A percentile compares a stretch with the other conserved stretches of the same genome.
Conservation (phyloP, 768 basidiomycete species). For the Mycena amicta region DNA sequence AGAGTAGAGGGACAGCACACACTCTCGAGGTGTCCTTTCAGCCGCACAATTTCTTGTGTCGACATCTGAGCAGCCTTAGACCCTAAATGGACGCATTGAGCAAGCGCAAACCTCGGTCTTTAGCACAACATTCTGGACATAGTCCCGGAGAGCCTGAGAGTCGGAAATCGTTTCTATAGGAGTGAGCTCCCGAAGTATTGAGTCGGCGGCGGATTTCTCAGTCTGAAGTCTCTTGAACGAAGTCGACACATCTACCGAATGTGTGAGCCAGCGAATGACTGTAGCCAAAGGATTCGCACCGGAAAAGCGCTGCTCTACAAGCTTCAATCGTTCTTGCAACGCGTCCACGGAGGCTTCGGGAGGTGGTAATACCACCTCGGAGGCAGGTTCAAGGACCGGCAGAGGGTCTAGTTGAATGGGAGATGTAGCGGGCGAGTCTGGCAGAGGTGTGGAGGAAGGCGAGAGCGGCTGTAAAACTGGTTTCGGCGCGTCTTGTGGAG, state of each 20-base stretch:
- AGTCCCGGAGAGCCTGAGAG: slow-evolving; percentile 67
- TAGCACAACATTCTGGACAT: slow-evolving; percentile 62
- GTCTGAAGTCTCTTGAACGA: slow-evolving; percentile 78
- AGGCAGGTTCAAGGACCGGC: not conserved
- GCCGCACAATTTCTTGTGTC: slow-evolving; percentile 77
- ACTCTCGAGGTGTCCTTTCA: slow-evolving; percentile 77
- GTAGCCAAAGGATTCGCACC: slow-evolving; percentile 42
- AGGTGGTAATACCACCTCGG: not conserved
- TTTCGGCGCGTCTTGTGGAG: slow-evolving; percentile 25
- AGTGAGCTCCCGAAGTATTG: slow-evolving; percentile 68
- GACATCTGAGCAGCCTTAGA: slow-evolving; percentile 46
- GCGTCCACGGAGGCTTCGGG: slow-evolving; percentile 46
- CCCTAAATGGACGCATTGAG: not conserved
- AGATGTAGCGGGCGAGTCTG: slow-evolving; percentile 39
- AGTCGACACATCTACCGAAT: slow-evolving; percentile 66
- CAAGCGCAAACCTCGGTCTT: slow-evolving; percentile 68
- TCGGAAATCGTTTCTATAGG: slow-evolving; percentile 71
- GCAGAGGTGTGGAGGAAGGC: slow-evolving; percentile 46
- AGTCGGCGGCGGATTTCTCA: slow-evolving; percentile 70
- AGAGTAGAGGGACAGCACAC: slow-evolving; percentile 28
- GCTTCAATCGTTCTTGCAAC: slow-evolving; percentile 65
- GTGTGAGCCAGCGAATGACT: not conserved
- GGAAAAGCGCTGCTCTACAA: slow-evolving; percentile 77
- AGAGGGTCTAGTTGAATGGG: slow-evolving; percentile 16
- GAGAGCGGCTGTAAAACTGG: slow-evolving; percentile 38